Evolutionary conservation across 2,329 filamentous ascomycete genomes (phyloP).

Genomic region (Colletotrichum tropicale): DNA sequence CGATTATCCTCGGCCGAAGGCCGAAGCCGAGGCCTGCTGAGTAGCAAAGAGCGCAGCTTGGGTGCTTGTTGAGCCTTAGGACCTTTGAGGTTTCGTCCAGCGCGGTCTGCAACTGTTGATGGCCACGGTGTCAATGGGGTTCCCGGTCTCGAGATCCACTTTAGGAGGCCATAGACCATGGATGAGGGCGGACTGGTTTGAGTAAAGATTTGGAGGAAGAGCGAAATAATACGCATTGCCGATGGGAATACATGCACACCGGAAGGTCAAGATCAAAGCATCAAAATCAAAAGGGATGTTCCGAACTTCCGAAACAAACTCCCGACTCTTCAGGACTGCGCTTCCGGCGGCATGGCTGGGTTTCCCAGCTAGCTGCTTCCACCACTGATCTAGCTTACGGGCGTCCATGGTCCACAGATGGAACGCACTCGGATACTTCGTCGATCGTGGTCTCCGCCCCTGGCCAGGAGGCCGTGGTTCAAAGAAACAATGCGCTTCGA

Average conservation of each 20-base stretch:
- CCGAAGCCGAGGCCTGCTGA: not conserved
- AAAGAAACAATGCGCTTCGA: no score
- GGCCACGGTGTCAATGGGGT: not conserved
- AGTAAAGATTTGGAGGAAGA: not conserved
- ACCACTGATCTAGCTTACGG: no score
- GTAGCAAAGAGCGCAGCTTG: not conserved
- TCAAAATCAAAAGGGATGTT: no score
- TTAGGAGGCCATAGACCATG: not conserved
- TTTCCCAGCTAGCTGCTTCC: no score
- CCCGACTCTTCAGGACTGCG: no score
- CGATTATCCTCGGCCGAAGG: not conserved
- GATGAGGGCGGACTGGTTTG: not conserved
- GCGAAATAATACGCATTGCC: not conserved
- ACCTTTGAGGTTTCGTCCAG: not conserved
- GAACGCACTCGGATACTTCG: no score
- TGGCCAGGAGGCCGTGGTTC: no score
- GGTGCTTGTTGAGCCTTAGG: not conserved
- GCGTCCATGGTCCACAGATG: no score
- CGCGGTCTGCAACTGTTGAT: not conserved
- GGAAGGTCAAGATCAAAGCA: no score
- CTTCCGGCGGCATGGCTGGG: no score
- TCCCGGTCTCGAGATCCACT: not conserved
- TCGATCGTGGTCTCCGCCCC: no score
- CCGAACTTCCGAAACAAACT: no score
- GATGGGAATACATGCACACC: not conserved